Conservation (phyloP, 2,329 filamentous ascomycete species). For the Ophiosphaerella narmari region DNA sequence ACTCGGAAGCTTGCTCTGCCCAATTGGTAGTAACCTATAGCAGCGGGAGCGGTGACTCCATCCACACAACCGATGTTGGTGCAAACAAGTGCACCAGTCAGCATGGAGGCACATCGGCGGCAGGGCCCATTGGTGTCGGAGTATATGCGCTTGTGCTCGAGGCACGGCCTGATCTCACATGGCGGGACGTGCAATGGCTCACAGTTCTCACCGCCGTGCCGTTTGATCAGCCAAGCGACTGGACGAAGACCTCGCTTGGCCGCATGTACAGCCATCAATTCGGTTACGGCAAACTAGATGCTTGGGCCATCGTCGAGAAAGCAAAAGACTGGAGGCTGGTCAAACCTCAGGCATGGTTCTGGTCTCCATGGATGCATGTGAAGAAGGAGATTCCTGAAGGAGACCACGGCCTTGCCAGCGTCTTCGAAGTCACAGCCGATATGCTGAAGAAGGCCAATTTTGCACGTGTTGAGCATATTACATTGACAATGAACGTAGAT, state of each 20-base stretch:
- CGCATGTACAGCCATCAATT: slow-evolving; percentile 92
- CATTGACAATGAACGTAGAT: slow-evolving; percentile 94
- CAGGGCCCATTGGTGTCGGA: slow-evolving; percentile 88
- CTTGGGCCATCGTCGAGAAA: slow-evolving; percentile 79
- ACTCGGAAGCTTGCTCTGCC: slow-evolving; percentile 94
- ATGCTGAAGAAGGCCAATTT: slow-evolving; percentile 84
- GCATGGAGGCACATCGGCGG: slow-evolving; percentile 96
- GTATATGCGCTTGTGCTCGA: slow-evolving; percentile 88
- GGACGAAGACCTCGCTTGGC: slow-evolving; percentile 80
- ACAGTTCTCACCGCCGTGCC: slow-evolving; percentile 83
- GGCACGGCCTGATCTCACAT: slow-evolving; percentile 82
- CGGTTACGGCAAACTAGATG: slow-evolving; percentile 94
- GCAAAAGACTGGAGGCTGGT: slow-evolving; percentile 86
- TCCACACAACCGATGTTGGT: slow-evolving; percentile 96
- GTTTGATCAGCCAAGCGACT: slow-evolving; percentile 76
- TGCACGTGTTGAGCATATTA: slow-evolving; percentile 88
- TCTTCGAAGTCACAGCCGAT: slow-evolving; percentile 79
- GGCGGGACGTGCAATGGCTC: slow-evolving; percentile 94
- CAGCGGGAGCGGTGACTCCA: slow-evolving; percentile 84
- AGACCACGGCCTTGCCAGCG: slow-evolving; percentile 74
- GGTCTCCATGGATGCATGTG: slow-evolving; percentile 91
- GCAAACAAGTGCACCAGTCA: slow-evolving; percentile 73
- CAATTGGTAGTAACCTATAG: slow-evolving; percentile 96
- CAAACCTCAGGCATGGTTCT: slow-evolving; percentile 94
- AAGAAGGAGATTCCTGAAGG: slow-evolving; percentile 86